phyloP scores from a whole-genome alignment of 805 yeast species.

The Pichia manshurica region DNA sequence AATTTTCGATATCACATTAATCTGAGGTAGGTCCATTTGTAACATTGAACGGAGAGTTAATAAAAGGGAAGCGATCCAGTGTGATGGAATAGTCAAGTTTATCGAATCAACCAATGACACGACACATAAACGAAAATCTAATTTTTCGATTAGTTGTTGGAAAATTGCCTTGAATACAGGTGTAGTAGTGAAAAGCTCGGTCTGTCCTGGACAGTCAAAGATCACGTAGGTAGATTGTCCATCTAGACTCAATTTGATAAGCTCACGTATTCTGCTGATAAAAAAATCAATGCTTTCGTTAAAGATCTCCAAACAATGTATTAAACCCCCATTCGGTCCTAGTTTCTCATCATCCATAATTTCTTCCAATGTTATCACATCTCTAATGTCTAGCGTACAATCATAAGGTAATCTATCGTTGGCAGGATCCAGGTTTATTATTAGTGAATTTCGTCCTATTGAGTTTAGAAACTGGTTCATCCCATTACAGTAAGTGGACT shows the following conservation, averaged over 20 bases:
- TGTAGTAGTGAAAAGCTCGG: slow-evolving; percentile 89
- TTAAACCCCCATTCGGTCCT: slow-evolving; percentile 81
- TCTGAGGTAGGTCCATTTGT: slow-evolving; percentile 86
- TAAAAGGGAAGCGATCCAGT: slow-evolving; percentile 75
- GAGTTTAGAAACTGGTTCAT: slow-evolving; percentile 89
- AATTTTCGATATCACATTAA: slow-evolving; percentile 87
- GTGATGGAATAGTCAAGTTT: slow-evolving; percentile 80
- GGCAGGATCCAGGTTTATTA: slow-evolving; percentile 86
- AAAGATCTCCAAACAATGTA: slow-evolving; percentile 73
- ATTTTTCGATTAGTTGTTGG: slow-evolving; percentile 51
- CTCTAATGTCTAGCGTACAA: slow-evolving; percentile 52
- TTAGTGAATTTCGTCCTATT: slow-evolving; percentile 82
- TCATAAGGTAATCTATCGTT: slow-evolving; percentile 51
- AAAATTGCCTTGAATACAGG: slow-evolving; percentile 66
- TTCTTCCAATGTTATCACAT: slow-evolving; percentile 51
- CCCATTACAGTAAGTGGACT: slow-evolving; percentile 91
- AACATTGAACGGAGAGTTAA: slow-evolving; percentile 87
- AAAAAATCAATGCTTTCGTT: slow-evolving; percentile 56
- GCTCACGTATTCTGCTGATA: slow-evolving; percentile 46
- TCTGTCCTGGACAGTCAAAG: slow-evolving; percentile 95
- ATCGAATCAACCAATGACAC: slow-evolving; percentile 81
- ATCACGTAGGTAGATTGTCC: slow-evolving; percentile 53
- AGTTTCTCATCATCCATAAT: slow-evolving; percentile 49
- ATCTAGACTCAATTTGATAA: slow-evolving; percentile 42
- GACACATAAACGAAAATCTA: slow-evolving; percentile 73